phyloP scores from a whole-genome alignment of 2,329 filamentous ascomycete genomes.

The Talaromyces atroroseus region DNA sequence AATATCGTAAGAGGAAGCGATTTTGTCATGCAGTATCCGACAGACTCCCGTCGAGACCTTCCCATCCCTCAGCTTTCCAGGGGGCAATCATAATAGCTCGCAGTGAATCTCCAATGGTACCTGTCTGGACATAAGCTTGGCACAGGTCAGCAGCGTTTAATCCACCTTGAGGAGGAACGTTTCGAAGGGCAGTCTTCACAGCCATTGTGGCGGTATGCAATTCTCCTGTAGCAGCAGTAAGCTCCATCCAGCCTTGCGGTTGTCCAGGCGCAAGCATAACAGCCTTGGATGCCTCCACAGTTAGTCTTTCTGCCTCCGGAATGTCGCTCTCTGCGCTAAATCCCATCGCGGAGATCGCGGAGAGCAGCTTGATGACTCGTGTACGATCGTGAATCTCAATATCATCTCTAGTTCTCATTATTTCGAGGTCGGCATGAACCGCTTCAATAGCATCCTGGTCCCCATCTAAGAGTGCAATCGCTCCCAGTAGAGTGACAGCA shows the following conservation, averaged over 20 bases:
- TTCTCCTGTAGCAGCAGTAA: constrained; percentile 57
- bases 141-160: constrained; percentile 66
- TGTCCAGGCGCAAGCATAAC: constrained; percentile 77
- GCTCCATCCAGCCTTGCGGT: constrained; percentile 72
- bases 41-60: constrained; percentile 32
- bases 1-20: neutral
- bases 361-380: constrained; percentile 67
- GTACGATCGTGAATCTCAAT: constrained; percentile 60
- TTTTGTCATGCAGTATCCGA: constrained; percentile 19
- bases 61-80: constrained; percentile 66
- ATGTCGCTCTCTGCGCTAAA: constrained; percentile 40
- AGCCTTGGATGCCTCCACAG: constrained; percentile 65
- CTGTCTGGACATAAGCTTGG: constrained; percentile 67
- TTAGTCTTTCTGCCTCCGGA: constrained; percentile 45
- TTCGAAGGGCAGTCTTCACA: constrained; percentile 67
- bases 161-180: constrained; percentile 65
- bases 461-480: constrained; percentile 74
- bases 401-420: constrained; percentile 62
- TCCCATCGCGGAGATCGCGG: constrained; percentile 61
- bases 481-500: constrained; percentile 73
- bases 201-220: constrained; percentile 67
- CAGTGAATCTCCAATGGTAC: constrained; percentile 67
- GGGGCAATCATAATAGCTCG: constrained; percentile 73
- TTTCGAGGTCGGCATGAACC: constrained; percentile 70
- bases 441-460: constrained; percentile 76